Base-by-base conservation (phyloP, 2,329 filamentous ascomycete species). In the Aspergillus piperis region DNA sequence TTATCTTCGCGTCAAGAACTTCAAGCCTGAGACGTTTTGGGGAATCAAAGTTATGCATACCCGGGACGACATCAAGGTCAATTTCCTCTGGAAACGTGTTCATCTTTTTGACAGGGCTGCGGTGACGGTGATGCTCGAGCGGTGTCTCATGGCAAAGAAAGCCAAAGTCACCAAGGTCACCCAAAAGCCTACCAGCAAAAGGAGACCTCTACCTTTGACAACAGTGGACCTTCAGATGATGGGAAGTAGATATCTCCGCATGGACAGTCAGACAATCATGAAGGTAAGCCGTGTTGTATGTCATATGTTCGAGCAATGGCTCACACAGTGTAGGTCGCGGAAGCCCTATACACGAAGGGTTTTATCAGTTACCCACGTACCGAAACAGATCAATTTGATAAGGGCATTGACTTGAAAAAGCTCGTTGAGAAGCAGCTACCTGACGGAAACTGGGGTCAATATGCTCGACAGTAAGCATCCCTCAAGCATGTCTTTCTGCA, bases 281-380 rank as follows among this genome's bases (percentile, higher is more conserved):
- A 89, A 84, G 52, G 82, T 89, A 70, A 53, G 61, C 52, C 42
- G 23, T 6, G 19, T 47, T 6, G 10, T 44, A 15, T 52, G 13
- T 6, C 38, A 47, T 50, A 44, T 56, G 17, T 10, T 17, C 32
- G 49, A 36, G 11, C 8, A 15, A 21, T 54, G 4, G 56, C 58
- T 61, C 30, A 62, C 61, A 32, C 21, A 41, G 8, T n/a, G 6
- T 52, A 83, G 76, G 75, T 84, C 23, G 95, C 95, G 4, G 95
- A 99, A 75, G 81, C 82, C 5, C 84, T 99, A 2, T 99, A 99
- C 80, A 93, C 92, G 51, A 92, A 90, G 75, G 95, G 95, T 0
- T 98, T 93, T 78, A 96, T 99, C 77, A 97, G 93, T 75, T 99
- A 99, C 76, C 95, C 95, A 1, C 88, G 95, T 76, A 99, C 95